A percentile compares a stretch with the other conserved stretches of the same genome.
phyloP scores from a whole-genome alignment of 345 rosid species.

The Eucalyptus curtisii region DNA sequence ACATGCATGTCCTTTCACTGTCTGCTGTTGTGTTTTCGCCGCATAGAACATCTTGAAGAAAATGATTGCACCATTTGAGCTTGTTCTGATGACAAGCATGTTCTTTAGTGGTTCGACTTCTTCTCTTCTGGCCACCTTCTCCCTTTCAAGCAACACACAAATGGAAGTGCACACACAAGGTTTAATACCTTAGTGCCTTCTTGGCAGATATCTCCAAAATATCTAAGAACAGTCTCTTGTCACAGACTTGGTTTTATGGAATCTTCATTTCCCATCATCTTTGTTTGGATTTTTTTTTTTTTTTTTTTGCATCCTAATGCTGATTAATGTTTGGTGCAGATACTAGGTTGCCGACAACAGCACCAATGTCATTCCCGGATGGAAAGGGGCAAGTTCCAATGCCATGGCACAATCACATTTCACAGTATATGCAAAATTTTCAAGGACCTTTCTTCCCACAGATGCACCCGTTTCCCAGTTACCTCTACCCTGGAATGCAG shows the following conservation, averaged over 20 bases:
- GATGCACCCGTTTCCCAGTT: conserved; percentile 52
- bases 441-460: conserved; percentile 60
- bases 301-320: background rate
- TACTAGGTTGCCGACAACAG: conserved; percentile 12
- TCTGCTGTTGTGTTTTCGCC: background rate
- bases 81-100: background rate
- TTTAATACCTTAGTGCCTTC: background rate
- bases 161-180: background rate
- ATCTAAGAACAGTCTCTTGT: background rate
- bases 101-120: background rate
- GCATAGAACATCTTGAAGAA: background rate
- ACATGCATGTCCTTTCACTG: background rate
- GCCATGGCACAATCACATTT: conserved; percentile 69
- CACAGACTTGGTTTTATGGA: background rate
- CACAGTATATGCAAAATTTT: conserved; percentile 74
- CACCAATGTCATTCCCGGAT: conserved; percentile 9
- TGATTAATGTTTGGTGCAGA: conserved; percentile 15
- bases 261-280: background rate
- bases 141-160: background rate
- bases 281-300: background rate
- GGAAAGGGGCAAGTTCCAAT: conserved; percentile 44
- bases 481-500: conserved; percentile 67
- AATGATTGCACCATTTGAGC: background rate
- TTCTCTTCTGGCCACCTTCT: background rate
- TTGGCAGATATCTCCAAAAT: background rate